Evolutionary conservation across 2,329 filamentous ascomycete genomes (phyloP).

Genomic region (Diplocarpon mali): DNA sequence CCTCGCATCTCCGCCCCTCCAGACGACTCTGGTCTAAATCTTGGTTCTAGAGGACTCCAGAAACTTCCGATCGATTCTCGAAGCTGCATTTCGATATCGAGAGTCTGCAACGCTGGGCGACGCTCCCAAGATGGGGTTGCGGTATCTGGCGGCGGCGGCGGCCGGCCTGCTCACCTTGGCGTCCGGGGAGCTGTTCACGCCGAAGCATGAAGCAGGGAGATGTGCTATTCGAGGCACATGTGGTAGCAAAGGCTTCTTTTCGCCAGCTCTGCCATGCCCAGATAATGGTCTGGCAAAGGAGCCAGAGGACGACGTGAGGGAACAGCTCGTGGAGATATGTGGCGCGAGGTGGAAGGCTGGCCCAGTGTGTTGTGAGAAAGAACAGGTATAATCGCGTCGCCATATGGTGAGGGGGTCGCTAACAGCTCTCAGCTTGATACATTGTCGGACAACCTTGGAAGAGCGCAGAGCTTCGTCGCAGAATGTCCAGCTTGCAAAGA

Average conservation of each 20-base stretch:
- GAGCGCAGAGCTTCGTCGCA: conserved; percentile 78
- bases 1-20: background rate
- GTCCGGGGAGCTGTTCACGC: conserved; percentile 26
- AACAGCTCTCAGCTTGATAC: conserved; percentile 50
- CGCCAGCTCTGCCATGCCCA: conserved; percentile 78
- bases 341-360: conserved; percentile 77
- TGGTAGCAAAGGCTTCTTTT: conserved; percentile 83
- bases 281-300: conserved; percentile 76
- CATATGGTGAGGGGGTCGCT: background rate
- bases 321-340: conserved; percentile 74
- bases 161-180: conserved; percentile 16
- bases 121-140: conserved; percentile 2
- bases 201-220: conserved; percentile 71
- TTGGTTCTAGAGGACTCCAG: background rate
- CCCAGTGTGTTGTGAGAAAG: conserved; percentile 72
- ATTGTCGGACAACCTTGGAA: conserved; percentile 74
- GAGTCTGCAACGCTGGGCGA: conserved; percentile 2
- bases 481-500: conserved; percentile 94
- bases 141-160: conserved; percentile 14
- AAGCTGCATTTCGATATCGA: background rate
- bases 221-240: conserved; percentile 89
- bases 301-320: conserved; percentile 59
- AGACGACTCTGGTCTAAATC: background rate
- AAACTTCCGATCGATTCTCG: background rate
- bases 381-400: conserved; percentile 49